Evolutionary conservation across 1,284 basidiomycete species (phyloP).

Genomic region (Apiotrichum gracile): DNA sequence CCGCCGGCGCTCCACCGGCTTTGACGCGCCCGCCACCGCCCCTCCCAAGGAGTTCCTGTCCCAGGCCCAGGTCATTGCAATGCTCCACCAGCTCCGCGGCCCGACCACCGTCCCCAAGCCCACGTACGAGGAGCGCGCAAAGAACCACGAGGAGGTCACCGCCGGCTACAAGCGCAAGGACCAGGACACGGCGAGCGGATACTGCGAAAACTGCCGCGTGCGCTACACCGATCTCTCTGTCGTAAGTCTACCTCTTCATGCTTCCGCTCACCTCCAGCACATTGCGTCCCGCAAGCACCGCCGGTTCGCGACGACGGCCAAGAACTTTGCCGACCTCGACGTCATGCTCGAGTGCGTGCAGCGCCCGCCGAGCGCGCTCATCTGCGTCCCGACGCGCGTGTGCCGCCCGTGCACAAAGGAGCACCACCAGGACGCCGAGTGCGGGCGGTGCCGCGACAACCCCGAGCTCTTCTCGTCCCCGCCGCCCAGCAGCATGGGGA

Average conservation of each 20-base stretch:
- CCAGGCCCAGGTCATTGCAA: constrained; percentile 35
- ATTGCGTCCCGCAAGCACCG: constrained; percentile 69
- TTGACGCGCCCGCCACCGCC: constrained; percentile 1
- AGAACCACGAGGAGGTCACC: constrained; percentile 35
- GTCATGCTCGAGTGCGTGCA: constrained; percentile 66
- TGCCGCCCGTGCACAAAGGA: constrained; percentile 19
- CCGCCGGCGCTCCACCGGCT: constrained; percentile 15
- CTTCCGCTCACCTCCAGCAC: constrained; percentile 56
- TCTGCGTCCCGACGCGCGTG: constrained; percentile 15
- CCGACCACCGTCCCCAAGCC: constrained; percentile 22
- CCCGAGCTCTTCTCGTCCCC: constrained; percentile 10
- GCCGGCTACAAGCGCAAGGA: constrained; percentile 53
- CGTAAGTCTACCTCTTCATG: constrained; percentile 51
- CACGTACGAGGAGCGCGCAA: constrained; percentile 24
- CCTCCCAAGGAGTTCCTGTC: constrained; percentile 31
- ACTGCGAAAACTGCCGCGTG: constrained; percentile 92
- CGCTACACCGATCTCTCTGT: constrained; percentile 84
- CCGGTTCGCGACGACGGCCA: constrained; percentile 73
- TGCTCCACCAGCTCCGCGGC: constrained; percentile 30
- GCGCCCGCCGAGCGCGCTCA: constrained; percentile 54
- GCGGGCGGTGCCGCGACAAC: constrained; percentile 19
- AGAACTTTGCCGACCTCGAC: constrained; percentile 80
- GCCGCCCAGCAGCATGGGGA: constrained; percentile 4
- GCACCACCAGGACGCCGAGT: constrained; percentile 18
- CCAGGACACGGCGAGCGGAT: constrained; percentile 74